Base-by-base conservation (phyloP, 2,329 filamentous ascomycete species). In the Nemania abortiva region DNA sequence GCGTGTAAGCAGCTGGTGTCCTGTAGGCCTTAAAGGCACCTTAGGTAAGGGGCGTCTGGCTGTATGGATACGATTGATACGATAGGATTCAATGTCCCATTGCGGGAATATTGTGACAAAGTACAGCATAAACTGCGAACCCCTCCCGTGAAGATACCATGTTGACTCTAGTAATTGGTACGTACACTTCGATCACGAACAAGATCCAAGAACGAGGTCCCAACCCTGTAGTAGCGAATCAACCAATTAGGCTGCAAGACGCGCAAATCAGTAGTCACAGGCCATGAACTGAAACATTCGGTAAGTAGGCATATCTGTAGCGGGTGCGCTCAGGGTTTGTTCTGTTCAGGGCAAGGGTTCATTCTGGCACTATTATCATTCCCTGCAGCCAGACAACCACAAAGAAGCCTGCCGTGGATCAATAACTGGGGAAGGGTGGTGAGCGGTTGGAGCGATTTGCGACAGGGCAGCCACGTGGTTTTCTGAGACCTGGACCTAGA, bases 381-480 rank as follows among this genome's bases (percentile, higher is more conserved):
- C 42, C 42, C 42, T 47, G 42, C 18, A 42, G 15, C 9, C 42
- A 15, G 4, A 47, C 11, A 13, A 20, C 42, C 15, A 47, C n/a
- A n/a, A n/a, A 4, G 3, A 5, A 3, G 15, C 42, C 18, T 13
- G 15, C 15, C 11, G 15, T 13, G 42, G 42, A 18, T 47, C 15
- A 47, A 47, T n/a, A 3, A n/a, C 15, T 47, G 42, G 42, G 13
- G 31, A 34, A 34, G 9, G 9, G 13, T 42, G 37, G 37, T 3
- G 37, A 42, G 13, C 37, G 37, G 13, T 42, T 10, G 37, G 37
- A n/a, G 7, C 4, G 4, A 57, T 63, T 42, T 31, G 22, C 37
- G 65, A 68, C 65, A 68, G 65, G 65, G 56, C 49, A 55, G 61
- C 65, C 65, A 68, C 65, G 65, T 68, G 49, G 65, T 58, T 27